Percentiles rank a stretch among this genome's conserved stretches.
Conservation (phyloP, 257 asterid genomes). For the Echites panduratus region DNA sequence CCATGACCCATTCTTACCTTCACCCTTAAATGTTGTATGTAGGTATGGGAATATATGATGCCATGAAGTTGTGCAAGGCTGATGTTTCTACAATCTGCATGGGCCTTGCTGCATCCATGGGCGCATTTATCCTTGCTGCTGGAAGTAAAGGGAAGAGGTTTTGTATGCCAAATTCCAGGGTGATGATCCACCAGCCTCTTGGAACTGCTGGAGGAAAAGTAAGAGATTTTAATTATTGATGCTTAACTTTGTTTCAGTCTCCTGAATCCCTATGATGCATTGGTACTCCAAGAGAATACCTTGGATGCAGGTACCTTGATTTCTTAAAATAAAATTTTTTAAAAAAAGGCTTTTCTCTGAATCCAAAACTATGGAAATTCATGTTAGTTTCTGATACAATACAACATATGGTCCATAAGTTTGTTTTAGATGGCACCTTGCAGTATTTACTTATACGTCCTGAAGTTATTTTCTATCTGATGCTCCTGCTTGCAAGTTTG, state of each 20-base stretch:
- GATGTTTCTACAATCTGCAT: conserved; percentile 88
- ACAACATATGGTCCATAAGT: neutral
- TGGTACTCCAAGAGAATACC: too few species aligned
- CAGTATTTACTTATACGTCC: neutral
- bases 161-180: conserved; percentile 97
- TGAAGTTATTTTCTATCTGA: neutral
- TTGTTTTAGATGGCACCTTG: neutral
- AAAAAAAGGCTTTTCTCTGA: neutral
- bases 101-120: conserved; percentile 97
- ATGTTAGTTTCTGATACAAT: neutral
- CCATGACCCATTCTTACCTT: neutral
- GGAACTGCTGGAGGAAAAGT: conserved; percentile 77
- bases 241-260: neutral
- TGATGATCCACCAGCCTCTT: conserved; percentile 95
- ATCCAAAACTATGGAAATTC: neutral
- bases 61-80: conserved; percentile 96
- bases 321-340: too few species aligned
- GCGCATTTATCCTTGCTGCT: conserved; percentile 85
- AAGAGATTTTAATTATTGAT: conserved; percentile 17
- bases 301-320: too few species aligned
- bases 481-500: neutral
- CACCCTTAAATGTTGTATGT: conserved; percentile 18
- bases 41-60: conserved; percentile 98
- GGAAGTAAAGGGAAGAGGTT: conserved; percentile 91
- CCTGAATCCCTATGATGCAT: neutral